Evolutionary conservation across 1,284 basidiomycete genomes (phyloP), one percentile per base, ranked within the genome.

Genomic region (Cystobasidiaceae sp.): DNA sequence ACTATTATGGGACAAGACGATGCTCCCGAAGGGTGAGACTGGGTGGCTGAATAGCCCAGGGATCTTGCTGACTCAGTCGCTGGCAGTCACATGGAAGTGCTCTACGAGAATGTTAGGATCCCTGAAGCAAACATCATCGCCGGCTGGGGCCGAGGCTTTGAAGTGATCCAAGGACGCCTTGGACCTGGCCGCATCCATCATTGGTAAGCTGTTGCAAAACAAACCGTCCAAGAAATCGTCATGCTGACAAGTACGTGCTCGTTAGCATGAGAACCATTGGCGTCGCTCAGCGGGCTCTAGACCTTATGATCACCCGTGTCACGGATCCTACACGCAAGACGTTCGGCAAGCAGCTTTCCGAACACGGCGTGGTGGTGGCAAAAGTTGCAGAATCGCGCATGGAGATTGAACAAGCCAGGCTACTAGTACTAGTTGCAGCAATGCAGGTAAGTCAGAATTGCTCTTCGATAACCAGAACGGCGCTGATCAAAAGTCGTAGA

Each of bases 101-200:
- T 89, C 67, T 98, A 97, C 74, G 88, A 94, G 25, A 90, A 96
- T 74, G 94, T 97, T 27, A 85, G 90, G 43, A 87, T 97, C 8
- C 92, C 91, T 1, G 74, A 89, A 59, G 78, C 79, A 66, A 93
- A 94, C 77, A 77, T 97, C 41, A 85, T 97, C 15, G 84, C 90
- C 43, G 93, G 93, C 17, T 93, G 93, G 87, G 94, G 96, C 15
- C 83, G 83, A 69, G 71, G 72, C 2, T 72, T 70, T 44, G 69
- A 91, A 84, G 96, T 98, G 73, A 93, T 97, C 70, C 94, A 97
- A 83, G 94, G 93, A 34, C 87, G 94, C 72, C 86, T 98, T 59
- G 94, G 61, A 34, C 94, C 94, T 63, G 94, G 94, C 25, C 87
- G 96, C 63, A 89, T 97, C 72, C 94, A 97, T 76, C 94, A 98